A percentile compares a stretch with the other conserved stretches of the same genome.
phyloP scores from a whole-genome alignment of 768 basidiomycete species.

The Albatrellus ellisii region DNA sequence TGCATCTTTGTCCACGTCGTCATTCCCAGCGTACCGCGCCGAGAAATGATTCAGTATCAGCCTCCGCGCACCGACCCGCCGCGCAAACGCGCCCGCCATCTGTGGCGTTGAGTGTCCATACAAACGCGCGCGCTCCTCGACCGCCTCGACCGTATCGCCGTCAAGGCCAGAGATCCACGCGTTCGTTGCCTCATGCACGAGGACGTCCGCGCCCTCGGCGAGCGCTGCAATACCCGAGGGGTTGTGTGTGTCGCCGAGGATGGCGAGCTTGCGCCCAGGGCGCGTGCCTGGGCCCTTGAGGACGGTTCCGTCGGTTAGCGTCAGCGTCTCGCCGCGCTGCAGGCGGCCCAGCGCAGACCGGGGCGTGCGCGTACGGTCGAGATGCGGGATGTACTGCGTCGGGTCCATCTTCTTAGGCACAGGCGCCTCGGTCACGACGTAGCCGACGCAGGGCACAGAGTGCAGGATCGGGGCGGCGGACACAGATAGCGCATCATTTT shows the following conservation, averaged over 20 bases:
- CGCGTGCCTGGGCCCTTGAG: slow-evolving; percentile 53
- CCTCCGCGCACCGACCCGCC: slow-evolving; percentile 40
- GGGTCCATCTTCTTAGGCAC: slow-evolving; percentile 72
- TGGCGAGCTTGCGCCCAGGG: slow-evolving; percentile 61
- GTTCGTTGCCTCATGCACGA: slow-evolving; percentile 88
- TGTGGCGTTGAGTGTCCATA: slow-evolving; percentile 89
- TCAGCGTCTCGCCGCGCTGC: slow-evolving; percentile 49
- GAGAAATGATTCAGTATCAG: slow-evolving; percentile 83
- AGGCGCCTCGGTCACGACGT: slow-evolving; percentile 55
- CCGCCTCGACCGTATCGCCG: slow-evolving; percentile 36
- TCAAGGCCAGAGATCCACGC: slow-evolving; percentile 64
- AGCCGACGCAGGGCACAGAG: slow-evolving; percentile 74
- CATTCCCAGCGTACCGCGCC: slow-evolving; percentile 60
- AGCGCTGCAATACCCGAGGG: slow-evolving; percentile 42
- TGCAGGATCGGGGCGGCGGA: slow-evolving; percentile 71
- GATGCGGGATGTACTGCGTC: slow-evolving; percentile 46
- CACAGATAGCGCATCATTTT: slow-evolving; percentile 41
- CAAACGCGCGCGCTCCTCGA: slow-evolving; percentile 51
- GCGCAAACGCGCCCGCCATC: slow-evolving; percentile 78
- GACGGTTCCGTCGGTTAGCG: slow-evolving; percentile 58
- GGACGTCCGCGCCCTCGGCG: slow-evolving; percentile 52
- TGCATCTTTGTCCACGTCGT: slow-evolving; percentile 33
- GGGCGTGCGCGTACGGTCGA: slow-evolving; percentile 57
- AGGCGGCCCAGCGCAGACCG: slow-evolving; percentile 55
- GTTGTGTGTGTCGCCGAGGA: slow-evolving; percentile 80